Evolutionary conservation across 2,329 filamentous ascomycete genomes (phyloP).

Genomic region (Fusarium praegraminearum): DNA sequence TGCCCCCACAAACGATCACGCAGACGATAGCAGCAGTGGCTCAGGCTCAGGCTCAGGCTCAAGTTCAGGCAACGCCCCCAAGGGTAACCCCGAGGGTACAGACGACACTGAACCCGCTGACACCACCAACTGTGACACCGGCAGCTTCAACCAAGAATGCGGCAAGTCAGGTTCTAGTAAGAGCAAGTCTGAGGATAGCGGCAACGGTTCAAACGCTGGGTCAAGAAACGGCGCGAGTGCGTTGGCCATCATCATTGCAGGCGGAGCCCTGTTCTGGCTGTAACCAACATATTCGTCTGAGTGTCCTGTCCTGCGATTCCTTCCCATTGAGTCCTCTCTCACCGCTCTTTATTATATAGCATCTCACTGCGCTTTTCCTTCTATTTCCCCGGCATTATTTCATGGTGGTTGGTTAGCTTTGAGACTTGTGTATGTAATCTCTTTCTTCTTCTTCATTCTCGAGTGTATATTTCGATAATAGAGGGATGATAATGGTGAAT

Average conservation of each 20-base stretch:
- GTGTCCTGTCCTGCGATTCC: slow-evolving; percentile 8
- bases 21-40: slow-evolving; percentile 24
- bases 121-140: slow-evolving; percentile 52
- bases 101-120: slow-evolving; percentile 37
- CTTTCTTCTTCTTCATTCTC: slow-evolving; percentile 28
- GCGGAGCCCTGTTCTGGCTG: slow-evolving; percentile 53
- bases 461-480: slow-evolving; percentile 41
- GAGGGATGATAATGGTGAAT: slow-evolving; percentile 31
- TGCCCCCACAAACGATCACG: slow-evolving; percentile 40
- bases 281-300: slow-evolving; percentile 33
- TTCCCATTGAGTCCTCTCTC: slow-evolving; percentile 20
- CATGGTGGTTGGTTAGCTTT: slow-evolving; percentile 30
- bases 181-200: slow-evolving; percentile 50
- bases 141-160: slow-evolving; percentile 58
- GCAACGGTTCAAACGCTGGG: slow-evolving; percentile 50
- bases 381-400: slow-evolving; percentile 26
- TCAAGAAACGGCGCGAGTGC: slow-evolving; percentile 52
- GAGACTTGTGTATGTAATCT: slow-evolving; percentile 43
- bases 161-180: slow-evolving; percentile 36
- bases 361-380: slow-evolving; percentile 29
- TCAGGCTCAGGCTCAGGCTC: slow-evolving; percentile 17
- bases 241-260: slow-evolving; percentile 55
- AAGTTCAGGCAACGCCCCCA: slow-evolving; percentile 23
- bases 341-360: slow-evolving; percentile 30
- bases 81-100: slow-evolving; percentile 36